Base-by-base conservation (phyloP, 257 asterid species). In the Paulownia fortunei region DNA sequence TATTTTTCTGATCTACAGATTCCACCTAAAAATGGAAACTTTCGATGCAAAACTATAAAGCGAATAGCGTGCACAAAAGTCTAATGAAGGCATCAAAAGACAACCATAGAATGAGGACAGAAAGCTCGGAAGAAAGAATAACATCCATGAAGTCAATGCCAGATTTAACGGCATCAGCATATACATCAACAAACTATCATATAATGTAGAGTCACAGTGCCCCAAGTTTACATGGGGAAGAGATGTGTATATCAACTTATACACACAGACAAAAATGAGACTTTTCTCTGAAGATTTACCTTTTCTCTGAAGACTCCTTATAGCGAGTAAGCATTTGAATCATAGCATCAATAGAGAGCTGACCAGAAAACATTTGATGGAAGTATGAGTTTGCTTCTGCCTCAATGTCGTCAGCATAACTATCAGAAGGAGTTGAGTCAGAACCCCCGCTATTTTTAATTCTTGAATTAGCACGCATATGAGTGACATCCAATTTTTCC, bases 361-460 rank as follows among this genome's bases (percentile, higher is more conserved):
- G 87, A 79, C 92, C 89, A 80, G 96, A 86, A 84, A 96, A 96
- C 96, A 96, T 87, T 87, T 90, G 91, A 69, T 93, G 97, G 86
- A 93, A 96, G 82, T 92, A 92, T 27, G 85, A 80, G 80, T 92
- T 93, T 27, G 97, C 91, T 87, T 93, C 98, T 36, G 85, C 63
- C 85, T 96, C 99, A 80, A 96, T 79, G 62, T 88, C 98, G n/a
- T 81, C 96, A 76, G 92, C 89, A 81, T 82, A 84, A 75, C 80
- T 88, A 79, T 92, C 97, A 67, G 92, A 39, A 55, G 88, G 69
- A 62, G 85, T 59, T 42, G 93, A 41, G 23, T 90, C 94, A 62
- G 91, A 81, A 77, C 83, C 89, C 30, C 82, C 88, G 12, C 84
- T 87, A 76, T 77, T 89, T 79, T 76, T 89, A 32, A 81, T 80